Evolutionary conservation across 1,139 yeast genomes (phyloP).

Genomic region (Protomyces pachydermus): DNA sequence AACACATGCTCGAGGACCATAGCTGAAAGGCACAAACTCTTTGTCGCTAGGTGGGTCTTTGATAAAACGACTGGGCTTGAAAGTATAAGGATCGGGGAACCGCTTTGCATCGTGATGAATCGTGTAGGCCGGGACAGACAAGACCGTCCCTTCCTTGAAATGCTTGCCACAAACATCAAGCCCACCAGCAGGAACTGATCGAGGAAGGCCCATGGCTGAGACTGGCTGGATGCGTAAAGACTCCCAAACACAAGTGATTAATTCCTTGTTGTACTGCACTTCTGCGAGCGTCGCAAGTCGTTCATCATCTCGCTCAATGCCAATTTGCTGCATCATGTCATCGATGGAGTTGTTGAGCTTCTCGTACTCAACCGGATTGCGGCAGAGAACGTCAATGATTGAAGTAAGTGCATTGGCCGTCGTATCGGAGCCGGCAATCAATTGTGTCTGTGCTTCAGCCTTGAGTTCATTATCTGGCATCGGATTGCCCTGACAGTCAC

Average conservation of each 20-base stretch:
- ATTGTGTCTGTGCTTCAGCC: slow-evolving; percentile 25
- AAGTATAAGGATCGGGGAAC: slow-evolving; percentile 51
- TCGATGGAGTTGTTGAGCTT: slow-evolving; percentile 7
- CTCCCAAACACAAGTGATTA: slow-evolving; percentile 12
- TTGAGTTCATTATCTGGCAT: slow-evolving; percentile 22
- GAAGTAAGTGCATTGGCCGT: slow-evolving; percentile 13
- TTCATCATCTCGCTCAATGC: slow-evolving; percentile 1
- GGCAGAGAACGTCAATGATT: slow-evolving; percentile 21
- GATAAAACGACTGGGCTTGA: slow-evolving; percentile 60
- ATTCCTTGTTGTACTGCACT: slow-evolving; percentile 13
- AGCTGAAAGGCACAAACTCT: slow-evolving; percentile 14
- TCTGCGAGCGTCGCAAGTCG: slow-evolving; percentile 10
- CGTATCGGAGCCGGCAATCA: slow-evolving; percentile 26
- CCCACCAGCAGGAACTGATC: slow-evolving; percentile 13
- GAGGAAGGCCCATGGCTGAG: slow-evolving; percentile 21
- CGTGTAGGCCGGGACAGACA: slow-evolving; percentile 42
- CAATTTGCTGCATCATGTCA: slow-evolving; percentile 9
- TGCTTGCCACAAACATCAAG: slow-evolving; percentile 13
- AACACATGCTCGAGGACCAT: slow-evolving; percentile 25
- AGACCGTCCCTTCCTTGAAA: slow-evolving; percentile 13
- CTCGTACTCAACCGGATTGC: slow-evolving; percentile 4
- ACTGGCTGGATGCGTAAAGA: slow-evolving; percentile 13
- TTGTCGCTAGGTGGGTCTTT: slow-evolving; percentile 5
- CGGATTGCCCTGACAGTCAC: slow-evolving; percentile 19
- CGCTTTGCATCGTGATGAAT: slow-evolving; percentile 52